Evolutionary conservation across 164 flowering plant genomes (phyloP).

Genomic region (Nymphaea thermarum): DNA sequence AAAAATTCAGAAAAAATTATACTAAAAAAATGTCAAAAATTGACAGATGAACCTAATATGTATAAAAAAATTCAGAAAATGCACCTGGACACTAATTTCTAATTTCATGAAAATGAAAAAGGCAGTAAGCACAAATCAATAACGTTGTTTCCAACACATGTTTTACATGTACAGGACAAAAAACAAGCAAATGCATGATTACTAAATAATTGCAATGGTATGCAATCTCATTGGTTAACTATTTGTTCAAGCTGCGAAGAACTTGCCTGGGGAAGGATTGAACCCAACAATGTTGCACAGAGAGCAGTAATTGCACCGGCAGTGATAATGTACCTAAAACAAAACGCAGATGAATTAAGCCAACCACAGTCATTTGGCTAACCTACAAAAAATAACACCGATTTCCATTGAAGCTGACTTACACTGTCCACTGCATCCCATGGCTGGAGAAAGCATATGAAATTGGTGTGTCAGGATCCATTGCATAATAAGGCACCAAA

Average conservation of each 20-base stretch:
- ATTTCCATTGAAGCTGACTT: slow-evolving; percentile 16
- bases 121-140: no score
- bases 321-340: slow-evolving; percentile 61
- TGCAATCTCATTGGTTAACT: background rate
- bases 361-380: background rate
- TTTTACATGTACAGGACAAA: no score
- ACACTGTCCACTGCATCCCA: slow-evolving; percentile 98
- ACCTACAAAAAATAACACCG: no score
- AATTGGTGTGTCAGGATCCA: slow-evolving; percentile 98
- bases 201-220: background rate
- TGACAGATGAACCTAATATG: no score
- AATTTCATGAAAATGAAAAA: no score
- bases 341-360: background rate
- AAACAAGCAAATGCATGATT: background rate
- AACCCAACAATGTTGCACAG: slow-evolving; percentile 85
- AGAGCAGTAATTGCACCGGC: slow-evolving; percentile 88
- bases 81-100: no score
- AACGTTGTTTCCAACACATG: no score
- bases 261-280: slow-evolving; percentile 87
- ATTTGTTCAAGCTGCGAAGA: no score
- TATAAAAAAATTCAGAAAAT: no score
- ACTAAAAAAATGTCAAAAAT: no score
- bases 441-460: slow-evolving; percentile 82
- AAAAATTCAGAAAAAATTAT: no score
- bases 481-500: slow-evolving; percentile 73